Conservation (phyloP, 805 yeast genomes). For the Pichia kluyveri region DNA sequence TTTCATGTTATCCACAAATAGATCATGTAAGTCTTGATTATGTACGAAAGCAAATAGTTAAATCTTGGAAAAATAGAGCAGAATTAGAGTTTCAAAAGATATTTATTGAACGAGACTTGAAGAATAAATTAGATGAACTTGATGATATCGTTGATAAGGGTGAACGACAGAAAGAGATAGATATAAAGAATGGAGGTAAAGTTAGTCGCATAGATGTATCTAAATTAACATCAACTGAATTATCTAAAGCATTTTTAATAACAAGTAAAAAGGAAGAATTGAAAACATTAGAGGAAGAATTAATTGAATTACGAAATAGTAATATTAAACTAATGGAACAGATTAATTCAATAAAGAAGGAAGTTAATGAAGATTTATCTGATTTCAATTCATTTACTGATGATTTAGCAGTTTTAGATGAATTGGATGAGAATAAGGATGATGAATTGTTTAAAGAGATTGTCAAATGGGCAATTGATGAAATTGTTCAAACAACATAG, state of each 20-base stretch:
- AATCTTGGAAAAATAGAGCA: constrained; percentile 35
- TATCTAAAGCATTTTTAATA: constrained; percentile 13
- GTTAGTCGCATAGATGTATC: constrained; percentile 7
- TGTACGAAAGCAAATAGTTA: constrained; percentile 36
- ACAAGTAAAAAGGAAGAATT: constrained; percentile 8
- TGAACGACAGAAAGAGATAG: not conserved
- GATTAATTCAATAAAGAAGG: constrained; percentile 6
- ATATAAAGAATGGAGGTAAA: not conserved
- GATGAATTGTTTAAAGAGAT: constrained; percentile 14
- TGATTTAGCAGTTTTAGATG: constrained; percentile 12
- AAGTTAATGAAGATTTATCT: constrained; percentile 6
- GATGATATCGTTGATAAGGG: constrained; percentile 41
- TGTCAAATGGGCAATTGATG: constrained; percentile 13
- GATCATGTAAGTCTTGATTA: constrained; percentile 34
- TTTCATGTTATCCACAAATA: constrained; percentile 37
- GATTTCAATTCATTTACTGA: constrained; percentile 6
- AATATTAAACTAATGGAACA: constrained; percentile 4
- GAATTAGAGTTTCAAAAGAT: constrained; percentile 38
- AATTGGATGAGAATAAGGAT: constrained; percentile 7
- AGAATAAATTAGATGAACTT: constrained; percentile 34
- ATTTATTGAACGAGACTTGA: constrained; percentile 35
- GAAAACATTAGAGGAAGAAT: constrained; percentile 2
- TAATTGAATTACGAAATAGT: constrained; percentile 1
- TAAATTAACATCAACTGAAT: constrained; percentile 11
- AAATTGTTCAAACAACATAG: not conserved